These are phyloP conservation scores for Globisporangium polare DNA, from an alignment of 352 stramenopile species.

Conservation along the genomic window DNA sequence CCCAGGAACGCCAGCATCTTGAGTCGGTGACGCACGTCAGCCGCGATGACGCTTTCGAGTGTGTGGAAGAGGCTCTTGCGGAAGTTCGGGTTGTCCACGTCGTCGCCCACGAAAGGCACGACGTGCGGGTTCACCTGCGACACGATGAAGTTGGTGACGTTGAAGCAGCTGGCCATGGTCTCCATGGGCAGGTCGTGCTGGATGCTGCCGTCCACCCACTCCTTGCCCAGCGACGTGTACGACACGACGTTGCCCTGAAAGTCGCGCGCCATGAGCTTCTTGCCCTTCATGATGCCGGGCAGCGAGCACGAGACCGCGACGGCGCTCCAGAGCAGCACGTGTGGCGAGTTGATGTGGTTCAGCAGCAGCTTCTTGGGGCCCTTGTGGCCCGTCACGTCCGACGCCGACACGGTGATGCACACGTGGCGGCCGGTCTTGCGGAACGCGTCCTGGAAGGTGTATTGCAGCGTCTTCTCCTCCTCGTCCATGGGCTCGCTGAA, in stretches of 20 bases:
- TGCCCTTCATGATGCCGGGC: constrained; percentile 89
- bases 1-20: constrained; percentile 84
- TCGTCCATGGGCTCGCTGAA: constrained; percentile 69
- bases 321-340: constrained; percentile 90
- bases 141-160: constrained; percentile 93
- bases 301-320: constrained; percentile 91
- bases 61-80: constrained; percentile 66
- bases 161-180: constrained; percentile 91
- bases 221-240: constrained; percentile 89
- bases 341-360: constrained; percentile 92
- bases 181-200: constrained; percentile 92
- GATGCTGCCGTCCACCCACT: constrained; percentile 93
- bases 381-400: constrained; percentile 83
- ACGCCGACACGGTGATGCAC: constrained; percentile 93
- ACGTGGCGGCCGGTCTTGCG: constrained; percentile 90
- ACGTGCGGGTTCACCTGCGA: constrained; percentile 89
- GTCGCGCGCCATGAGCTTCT: constrained; percentile 77
- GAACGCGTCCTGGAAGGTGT: constrained; percentile 94
- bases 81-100: constrained; percentile 71
- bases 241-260: constrained; percentile 80
- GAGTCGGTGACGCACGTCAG: constrained; percentile 49
- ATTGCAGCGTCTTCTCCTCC: constrained; percentile 49
- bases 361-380: constrained; percentile 80
- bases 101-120: constrained; percentile 90
- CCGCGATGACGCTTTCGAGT: constrained; percentile 83